Evolutionary conservation across 306 rosid genomes (phyloP).

Genomic region (Lagenaria siceraria): DNA sequence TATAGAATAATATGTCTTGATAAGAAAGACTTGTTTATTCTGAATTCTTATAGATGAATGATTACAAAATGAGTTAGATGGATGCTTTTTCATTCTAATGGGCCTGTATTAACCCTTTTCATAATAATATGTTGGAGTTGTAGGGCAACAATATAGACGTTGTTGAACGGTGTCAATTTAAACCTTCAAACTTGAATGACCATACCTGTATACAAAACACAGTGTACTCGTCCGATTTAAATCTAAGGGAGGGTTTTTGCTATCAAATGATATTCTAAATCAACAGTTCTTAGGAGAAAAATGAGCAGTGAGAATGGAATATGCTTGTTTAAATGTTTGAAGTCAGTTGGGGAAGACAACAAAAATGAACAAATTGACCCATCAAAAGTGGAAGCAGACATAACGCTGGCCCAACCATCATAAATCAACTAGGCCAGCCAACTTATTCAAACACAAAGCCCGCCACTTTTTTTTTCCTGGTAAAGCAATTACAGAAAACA

Average conservation of each 20-base stretch:
- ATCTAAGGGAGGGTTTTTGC: background rate
- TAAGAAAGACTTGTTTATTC: background rate
- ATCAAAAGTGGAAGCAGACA: conserved; percentile 42
- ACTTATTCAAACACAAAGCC: conserved; percentile 70
- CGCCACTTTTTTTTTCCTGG: conserved; percentile 36
- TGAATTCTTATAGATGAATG: background rate
- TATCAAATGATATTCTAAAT: background rate
- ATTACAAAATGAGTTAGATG: background rate
- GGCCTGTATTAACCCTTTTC: background rate
- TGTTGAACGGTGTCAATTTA: background rate
- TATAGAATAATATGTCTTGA: background rate
- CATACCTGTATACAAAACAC: no score
- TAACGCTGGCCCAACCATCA: conserved; percentile 15
- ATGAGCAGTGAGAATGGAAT: background rate
- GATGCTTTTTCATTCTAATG: background rate
- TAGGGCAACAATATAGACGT: background rate
- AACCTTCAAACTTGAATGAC: background rate
- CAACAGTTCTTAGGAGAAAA: background rate
- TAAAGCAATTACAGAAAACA: conserved; percentile 4
- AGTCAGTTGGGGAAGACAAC: background rate
- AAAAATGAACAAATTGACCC: conserved; percentile 25
- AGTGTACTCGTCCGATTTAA: background rate
- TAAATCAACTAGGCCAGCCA: conserved; percentile 8
- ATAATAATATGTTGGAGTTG: background rate
- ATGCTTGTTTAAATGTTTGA: background rate